Evolutionary conservation across 371 early-diverging fungal species (phyloP), one percentile per base, ranked within the genome.

Genomic region (Rhizomucor miehei): DNA sequence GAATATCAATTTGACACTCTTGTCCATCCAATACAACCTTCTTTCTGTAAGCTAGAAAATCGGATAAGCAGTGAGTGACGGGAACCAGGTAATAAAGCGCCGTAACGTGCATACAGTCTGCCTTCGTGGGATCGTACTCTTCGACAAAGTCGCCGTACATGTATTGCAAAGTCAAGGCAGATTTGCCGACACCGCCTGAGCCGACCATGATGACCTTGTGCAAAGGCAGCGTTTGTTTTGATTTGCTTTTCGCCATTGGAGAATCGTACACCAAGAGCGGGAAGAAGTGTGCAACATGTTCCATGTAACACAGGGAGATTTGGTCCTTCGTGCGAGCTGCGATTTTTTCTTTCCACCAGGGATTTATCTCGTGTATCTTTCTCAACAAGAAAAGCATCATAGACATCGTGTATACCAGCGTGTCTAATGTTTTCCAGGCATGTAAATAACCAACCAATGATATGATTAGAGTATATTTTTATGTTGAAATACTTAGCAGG

Each of bases 101-200:
- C 3, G 21, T 5, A 37, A 17, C 16, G 19, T 41, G 34, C 64
- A 45, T 63, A 71, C 71, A 71, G 65, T 93, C 94, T 49, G 92
- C 94, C 65, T 91, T 92, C 17, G 94, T 93, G 20, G 94, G 94
- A 62, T 93, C 94, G 73, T 93, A 93, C 69, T 90, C 90, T 73
- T 93, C 92, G 51, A 90, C 88, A 77, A 93, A 93, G 75, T 93
- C 91, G 52, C 90, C 90, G 56, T 91, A 91, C 89, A 92, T 85
- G 81, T 85, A 92, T 67, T 91, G 90, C 35, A 93, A 76, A 0
- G 92, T 91, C 56, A 93, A 68, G 8, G 91, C 90, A 2, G 90
- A 90, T 71, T 93, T 93, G 52, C 94, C 94, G 20, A 93, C 94
- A 57, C 91, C 92, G 57, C 94, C 94, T 14, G 87, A 85, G 46